A percentile compares a stretch with the other conserved stretches of the same genome.
Conservation (phyloP, 768 basidiomycete species). For the Dioszegia crocea region DNA sequence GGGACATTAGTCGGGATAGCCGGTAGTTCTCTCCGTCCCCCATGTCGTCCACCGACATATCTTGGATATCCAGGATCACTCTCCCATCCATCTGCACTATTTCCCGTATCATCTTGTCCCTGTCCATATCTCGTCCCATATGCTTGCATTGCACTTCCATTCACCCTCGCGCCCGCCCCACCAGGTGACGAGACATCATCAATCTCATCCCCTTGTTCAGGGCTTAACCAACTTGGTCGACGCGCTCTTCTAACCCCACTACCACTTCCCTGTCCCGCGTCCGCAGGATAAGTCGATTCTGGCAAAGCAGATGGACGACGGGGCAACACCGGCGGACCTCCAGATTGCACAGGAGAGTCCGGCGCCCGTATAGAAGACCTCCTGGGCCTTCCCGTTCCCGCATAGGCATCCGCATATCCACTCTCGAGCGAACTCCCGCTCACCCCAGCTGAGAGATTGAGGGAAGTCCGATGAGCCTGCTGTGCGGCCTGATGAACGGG, state of each 20-base stretch:
- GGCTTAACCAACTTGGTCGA: neutral
- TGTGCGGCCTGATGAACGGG: conserved; percentile 25
- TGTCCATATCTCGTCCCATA: no score
- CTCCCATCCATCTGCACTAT: neutral
- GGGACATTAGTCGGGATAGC: conserved; percentile 16
- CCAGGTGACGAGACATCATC: no score
- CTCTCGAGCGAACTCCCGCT: no score
- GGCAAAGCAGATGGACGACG: conserved; percentile 16
- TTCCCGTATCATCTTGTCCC: neutral
- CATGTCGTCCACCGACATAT: conserved; percentile 5
- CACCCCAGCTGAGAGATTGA: conserved; percentile 8
- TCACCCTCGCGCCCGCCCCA: no score
- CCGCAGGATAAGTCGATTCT: conserved; percentile 16
- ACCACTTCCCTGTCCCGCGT: conserved; percentile 1
- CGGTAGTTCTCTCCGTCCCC: conserved; percentile 5
- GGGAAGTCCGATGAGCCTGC: conserved; percentile 8
- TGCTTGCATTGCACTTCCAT: neutral
- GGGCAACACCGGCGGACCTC: conserved; percentile 15
- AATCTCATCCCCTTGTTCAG: no score
- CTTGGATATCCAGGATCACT: conserved; percentile 12
- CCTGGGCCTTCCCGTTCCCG: no score
- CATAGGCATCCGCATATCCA: no score
- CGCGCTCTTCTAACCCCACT: neutral
- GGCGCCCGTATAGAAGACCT: no score
- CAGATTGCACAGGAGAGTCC: conserved; percentile 6